Evolutionary conservation across 192 early-diverging fungal species (phyloP).

Genomic region (Backusella psychrophila): DNA sequence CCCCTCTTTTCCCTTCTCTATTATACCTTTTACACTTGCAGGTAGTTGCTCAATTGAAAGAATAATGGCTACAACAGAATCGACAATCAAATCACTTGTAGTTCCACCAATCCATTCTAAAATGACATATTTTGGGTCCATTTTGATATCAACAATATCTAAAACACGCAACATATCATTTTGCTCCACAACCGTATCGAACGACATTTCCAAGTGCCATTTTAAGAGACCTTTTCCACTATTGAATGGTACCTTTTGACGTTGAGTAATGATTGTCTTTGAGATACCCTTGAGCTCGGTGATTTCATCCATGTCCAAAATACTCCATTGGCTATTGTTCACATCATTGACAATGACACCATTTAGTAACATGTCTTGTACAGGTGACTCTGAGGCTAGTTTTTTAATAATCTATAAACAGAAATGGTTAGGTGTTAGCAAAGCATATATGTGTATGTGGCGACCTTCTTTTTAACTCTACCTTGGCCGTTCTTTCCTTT

Average conservation of each 20-base stretch:
- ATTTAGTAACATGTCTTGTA: conserved; percentile 57
- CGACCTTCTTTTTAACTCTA: conserved; percentile 23
- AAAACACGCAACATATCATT: conserved; percentile 55
- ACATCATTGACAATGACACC: conserved; percentile 90
- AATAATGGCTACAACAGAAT: conserved; percentile 85
- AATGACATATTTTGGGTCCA: conserved; percentile 59
- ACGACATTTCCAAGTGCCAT: conserved; percentile 94
- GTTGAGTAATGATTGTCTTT: conserved; percentile 74
- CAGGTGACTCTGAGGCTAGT: conserved; percentile 73
- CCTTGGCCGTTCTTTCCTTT: conserved; percentile 93
- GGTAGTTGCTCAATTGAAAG: conserved; percentile 82
- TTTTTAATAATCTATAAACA: conserved; percentile 67
- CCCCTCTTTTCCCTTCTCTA: no score
- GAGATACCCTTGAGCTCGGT: conserved; percentile 74
- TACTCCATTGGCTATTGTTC: conserved; percentile 86
- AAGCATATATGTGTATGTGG: background rate
- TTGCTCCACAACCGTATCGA: conserved; percentile 64
- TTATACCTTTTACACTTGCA: conserved; percentile 76
- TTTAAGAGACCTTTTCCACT: conserved; percentile 76
- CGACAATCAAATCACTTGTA: conserved; percentile 95
- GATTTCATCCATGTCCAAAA: conserved; percentile 80
- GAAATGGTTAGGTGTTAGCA: no score
- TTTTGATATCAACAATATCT: conserved; percentile 75
- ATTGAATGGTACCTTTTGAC: conserved; percentile 70
- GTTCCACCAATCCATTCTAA: conserved; percentile 91